phyloP scores from a whole-genome alignment of 208 protist genomes.

The Crithidia brevicula region DNA sequence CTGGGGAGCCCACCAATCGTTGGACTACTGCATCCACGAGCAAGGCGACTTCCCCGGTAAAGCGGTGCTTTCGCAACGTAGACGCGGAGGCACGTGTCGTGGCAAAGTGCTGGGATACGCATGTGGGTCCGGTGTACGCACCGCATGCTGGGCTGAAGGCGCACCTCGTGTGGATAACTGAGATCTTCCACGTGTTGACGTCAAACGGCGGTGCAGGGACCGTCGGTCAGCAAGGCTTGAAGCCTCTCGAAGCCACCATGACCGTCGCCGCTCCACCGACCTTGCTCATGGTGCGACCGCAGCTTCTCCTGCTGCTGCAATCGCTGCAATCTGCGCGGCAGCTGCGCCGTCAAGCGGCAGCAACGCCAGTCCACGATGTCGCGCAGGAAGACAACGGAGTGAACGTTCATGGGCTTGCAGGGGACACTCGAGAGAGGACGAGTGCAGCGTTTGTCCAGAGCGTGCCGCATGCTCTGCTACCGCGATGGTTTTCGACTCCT shows the following conservation, averaged over 20 bases:
- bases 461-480: conserved; percentile 25
- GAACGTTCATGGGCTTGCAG: no score
- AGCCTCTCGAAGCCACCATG: conserved; percentile 27
- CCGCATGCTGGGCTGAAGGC: conserved; percentile 42
- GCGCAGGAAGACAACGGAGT: background rate
- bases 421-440: background rate
- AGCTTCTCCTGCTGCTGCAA: conserved; percentile 37
- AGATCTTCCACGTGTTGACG: conserved; percentile 62
- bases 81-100: conserved; percentile 28
- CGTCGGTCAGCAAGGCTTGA: conserved; percentile 9
- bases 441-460: background rate
- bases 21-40: no score
- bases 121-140: conserved; percentile 53
- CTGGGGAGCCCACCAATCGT: background rate
- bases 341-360: background rate
- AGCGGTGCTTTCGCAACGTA: conserved; percentile 4
- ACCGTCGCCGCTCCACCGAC: conserved; percentile 33
- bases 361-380: no score
- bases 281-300: conserved; percentile 37
- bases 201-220: conserved; percentile 39
- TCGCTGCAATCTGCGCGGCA: conserved; percentile 12
- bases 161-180: conserved; percentile 32
- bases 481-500: conserved; percentile 12
- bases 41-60: background rate
- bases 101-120: conserved; percentile 49